Conservation (phyloP, 768 basidiomycete species). For the Mycena polygramma region DNA sequence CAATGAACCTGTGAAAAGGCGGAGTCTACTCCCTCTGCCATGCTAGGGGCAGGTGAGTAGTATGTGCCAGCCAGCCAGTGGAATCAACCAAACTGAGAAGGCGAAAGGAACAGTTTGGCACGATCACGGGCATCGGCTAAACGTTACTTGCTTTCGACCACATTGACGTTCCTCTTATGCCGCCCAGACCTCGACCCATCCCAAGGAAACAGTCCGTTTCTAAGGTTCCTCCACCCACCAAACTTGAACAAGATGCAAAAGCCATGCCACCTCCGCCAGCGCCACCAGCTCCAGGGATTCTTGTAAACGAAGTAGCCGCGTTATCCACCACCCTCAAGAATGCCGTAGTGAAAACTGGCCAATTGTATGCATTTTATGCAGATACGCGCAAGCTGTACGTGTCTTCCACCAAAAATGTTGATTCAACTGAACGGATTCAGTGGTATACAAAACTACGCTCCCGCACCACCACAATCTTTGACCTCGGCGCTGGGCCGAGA, state of each 20-base stretch:
- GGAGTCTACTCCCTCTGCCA: constrained; percentile 24
- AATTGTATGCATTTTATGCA: constrained; percentile 78
- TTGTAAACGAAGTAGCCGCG: constrained; percentile 77
- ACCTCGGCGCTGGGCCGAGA: constrained; percentile 77
- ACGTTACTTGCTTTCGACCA: background rate
- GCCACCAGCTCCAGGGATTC: constrained; percentile 57
- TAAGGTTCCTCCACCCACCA: constrained; percentile 42
- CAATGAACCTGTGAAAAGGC: constrained; percentile 25
- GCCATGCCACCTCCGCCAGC: constrained; percentile 70
- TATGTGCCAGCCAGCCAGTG: constrained; percentile 14
- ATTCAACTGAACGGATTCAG: constrained; percentile 48
- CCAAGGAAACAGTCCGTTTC: constrained; percentile 45
- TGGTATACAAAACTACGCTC: constrained; percentile 68
- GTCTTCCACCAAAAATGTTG: background rate
- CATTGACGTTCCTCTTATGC: constrained; percentile 55
- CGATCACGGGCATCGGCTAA: constrained; percentile 28
- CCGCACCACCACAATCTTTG: constrained; percentile 74
- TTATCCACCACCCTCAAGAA: constrained; percentile 73
- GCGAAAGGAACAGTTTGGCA: background rate
- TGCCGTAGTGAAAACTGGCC: constrained; percentile 77
- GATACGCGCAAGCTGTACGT: constrained; percentile 76
- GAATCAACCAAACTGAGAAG: background rate
- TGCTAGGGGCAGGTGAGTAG: background rate
- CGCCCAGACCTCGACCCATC: constrained; percentile 56
- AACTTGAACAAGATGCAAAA: constrained; percentile 48